These are phyloP conservation scores for Carpinus fangiana DNA, from an alignment of 306 rosid genomes.

Conservation along the genomic window DNA sequence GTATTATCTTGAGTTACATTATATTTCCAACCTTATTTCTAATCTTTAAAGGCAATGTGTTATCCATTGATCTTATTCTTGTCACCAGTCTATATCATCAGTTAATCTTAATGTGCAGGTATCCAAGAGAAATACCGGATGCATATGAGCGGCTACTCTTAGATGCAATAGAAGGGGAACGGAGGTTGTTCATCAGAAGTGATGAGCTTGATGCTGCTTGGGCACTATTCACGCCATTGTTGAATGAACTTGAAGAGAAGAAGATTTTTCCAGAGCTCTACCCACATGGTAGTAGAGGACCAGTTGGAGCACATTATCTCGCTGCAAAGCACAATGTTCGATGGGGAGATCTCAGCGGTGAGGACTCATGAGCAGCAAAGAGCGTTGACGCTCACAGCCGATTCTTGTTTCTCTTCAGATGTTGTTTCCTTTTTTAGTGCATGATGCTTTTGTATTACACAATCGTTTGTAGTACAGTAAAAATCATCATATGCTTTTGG, in stretches of 20 bases:
- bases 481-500: too few species aligned
- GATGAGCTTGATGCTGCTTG: slow-evolving; percentile 98
- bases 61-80: neutral
- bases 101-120: slow-evolving; percentile 48
- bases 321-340: slow-evolving; percentile 84
- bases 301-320: slow-evolving; percentile 92
- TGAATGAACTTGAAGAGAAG: slow-evolving; percentile 81
- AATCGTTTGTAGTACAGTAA: too few species aligned
- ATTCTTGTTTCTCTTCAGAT: neutral
- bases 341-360: slow-evolving; percentile 80
- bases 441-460: neutral
- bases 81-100: neutral
- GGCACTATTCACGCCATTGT: slow-evolving; percentile 84
- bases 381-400: neutral
- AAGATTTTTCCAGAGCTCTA: slow-evolving; percentile 92
- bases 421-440: neutral
- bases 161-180: slow-evolving; percentile 94
- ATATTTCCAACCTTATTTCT: neutral
- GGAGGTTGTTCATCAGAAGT: slow-evolving; percentile 89
- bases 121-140: slow-evolving; percentile 84
- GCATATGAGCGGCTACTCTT: slow-evolving; percentile 91
- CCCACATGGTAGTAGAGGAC: slow-evolving; percentile 95
- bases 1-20: neutral
- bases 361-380: slow-evolving; percentile 41
- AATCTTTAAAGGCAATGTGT: neutral